Percentiles rank a stretch among this genome's conserved stretches.
These are phyloP conservation scores for Yamadazyma songkhlaensis DNA, from an alignment of 1,139 yeast species.

Conservation along the genomic window DNA sequence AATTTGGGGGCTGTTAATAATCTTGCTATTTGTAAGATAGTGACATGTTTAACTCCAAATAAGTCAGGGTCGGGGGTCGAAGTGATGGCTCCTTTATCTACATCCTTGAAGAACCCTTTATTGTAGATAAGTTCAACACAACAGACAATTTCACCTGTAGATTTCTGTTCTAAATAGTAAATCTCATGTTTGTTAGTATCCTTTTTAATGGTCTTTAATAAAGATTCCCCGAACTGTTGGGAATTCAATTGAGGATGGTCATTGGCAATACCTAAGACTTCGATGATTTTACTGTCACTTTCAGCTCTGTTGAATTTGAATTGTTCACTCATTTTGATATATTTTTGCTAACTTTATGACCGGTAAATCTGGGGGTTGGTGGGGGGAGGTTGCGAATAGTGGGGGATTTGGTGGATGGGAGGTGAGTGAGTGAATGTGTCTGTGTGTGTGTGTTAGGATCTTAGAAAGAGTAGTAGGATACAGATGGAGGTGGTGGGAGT, in stretches of 20 bases:
- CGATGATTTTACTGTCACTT: slow-evolving; percentile 22
- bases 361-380: slow-evolving; percentile 2
- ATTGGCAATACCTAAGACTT: slow-evolving; percentile 26
- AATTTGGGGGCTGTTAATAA: slow-evolving; percentile 29
- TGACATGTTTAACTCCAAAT: slow-evolving; percentile 33
- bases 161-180: slow-evolving; percentile 29
- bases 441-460: no score
- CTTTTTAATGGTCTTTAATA: slow-evolving; percentile 33
- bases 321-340: slow-evolving; percentile 14
- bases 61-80: slow-evolving; percentile 32
- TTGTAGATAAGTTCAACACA: slow-evolving; percentile 23
- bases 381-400: neutral
- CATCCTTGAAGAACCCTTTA: slow-evolving; percentile 32
- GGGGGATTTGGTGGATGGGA: neutral
- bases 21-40: slow-evolving; percentile 24
- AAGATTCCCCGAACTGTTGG: slow-evolving; percentile 24
- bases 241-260: slow-evolving; percentile 27
- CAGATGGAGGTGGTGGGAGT: no score
- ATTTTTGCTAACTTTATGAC: neutral
- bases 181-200: slow-evolving; percentile 20
- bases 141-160: slow-evolving; percentile 25
- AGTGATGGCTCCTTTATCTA: slow-evolving; percentile 24
- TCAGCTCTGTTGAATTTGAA: slow-evolving; percentile 20
- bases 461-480: neutral
- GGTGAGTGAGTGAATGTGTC: neutral